A percentile compares a stretch with the other conserved stretches of the same genome.
phyloP scores from a whole-genome alignment of 805 yeast genomes.

The Vanderwaltozyma yarrowii region DNA sequence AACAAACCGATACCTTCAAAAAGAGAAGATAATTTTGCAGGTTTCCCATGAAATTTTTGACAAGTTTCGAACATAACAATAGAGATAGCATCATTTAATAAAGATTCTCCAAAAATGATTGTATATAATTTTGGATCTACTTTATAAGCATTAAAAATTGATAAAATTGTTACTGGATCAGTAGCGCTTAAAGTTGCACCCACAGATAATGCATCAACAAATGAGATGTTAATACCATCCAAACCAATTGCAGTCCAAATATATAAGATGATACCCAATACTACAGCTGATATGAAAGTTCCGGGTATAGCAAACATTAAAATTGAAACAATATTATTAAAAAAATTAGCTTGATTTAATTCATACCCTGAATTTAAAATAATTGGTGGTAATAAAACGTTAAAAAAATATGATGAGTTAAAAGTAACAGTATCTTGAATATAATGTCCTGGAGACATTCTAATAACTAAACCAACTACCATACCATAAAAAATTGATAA shows the following conservation, averaged over 20 bases:
- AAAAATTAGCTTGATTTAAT: slow-evolving; percentile 89
- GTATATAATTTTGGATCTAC: slow-evolving; percentile 97
- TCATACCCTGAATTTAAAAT: slow-evolving; percentile 95
- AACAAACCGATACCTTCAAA: slow-evolving; percentile 93
- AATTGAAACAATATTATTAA: slow-evolving; percentile 83
- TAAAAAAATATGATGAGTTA: slow-evolving; percentile 89
- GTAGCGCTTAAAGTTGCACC: slow-evolving; percentile 98
- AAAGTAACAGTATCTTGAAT: slow-evolving; percentile 95
- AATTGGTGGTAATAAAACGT: slow-evolving; percentile 89
- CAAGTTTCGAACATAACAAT: slow-evolving; percentile 99
- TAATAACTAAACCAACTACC: slow-evolving; percentile 85
- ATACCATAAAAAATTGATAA: slow-evolving; percentile 92
- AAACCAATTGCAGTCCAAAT: slow-evolving; percentile 88
- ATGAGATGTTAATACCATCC: slow-evolving; percentile 79
- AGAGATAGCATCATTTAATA: slow-evolving; percentile 93
- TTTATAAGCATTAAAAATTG: slow-evolving; percentile 93
- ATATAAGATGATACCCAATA: slow-evolving; percentile 77
- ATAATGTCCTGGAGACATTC: slow-evolving; percentile 91
- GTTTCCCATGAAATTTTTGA: slow-evolving; percentile 86
- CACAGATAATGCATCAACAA: slow-evolving; percentile 94
- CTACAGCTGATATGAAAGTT: slow-evolving; percentile 84
- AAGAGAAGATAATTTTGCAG: slow-evolving; percentile 60
- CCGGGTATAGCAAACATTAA: slow-evolving; percentile 95
- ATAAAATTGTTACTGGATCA: slow-evolving; percentile 93
- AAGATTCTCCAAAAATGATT: slow-evolving; percentile 92